phyloP scores from a whole-genome alignment of 257 asterid species.

The Misopates orontium region DNA sequence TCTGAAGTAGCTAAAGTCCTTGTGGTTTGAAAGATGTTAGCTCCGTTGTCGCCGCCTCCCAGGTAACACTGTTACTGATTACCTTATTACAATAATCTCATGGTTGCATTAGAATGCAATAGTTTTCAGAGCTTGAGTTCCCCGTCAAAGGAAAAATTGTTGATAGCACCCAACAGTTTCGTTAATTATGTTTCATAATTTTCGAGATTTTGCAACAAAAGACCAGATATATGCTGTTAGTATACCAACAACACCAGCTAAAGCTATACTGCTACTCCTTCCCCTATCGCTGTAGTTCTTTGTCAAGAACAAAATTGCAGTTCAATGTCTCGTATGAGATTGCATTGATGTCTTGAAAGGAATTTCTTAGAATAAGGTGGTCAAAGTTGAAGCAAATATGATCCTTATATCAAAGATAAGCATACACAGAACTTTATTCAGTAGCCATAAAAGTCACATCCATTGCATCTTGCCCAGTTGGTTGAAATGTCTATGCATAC shows the following conservation, averaged over 20 bases:
- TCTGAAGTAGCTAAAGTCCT: not conserved
- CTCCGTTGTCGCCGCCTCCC: not conserved
- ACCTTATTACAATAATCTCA: not conserved
- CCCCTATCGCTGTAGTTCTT: not conserved
- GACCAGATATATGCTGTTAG: not conserved
- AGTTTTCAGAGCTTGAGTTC: slow-evolving; percentile 14
- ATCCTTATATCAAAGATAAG: not conserved
- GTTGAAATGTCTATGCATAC: slow-evolving; percentile 4
- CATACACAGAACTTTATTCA: slow-evolving; percentile 1
- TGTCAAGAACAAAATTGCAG: not conserved
- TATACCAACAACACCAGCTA: not conserved
- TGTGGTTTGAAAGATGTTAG: not conserved
- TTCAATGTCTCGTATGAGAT: slow-evolving; percentile 7
- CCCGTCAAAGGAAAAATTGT: slow-evolving; percentile 7
- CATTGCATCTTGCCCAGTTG: slow-evolving; percentile 1
- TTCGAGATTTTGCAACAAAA: too few species aligned
- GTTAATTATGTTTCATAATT: too few species aligned
- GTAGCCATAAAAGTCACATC: slow-evolving; percentile 8
- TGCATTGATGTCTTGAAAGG: slow-evolving; percentile 5
- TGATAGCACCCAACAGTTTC: too few species aligned
- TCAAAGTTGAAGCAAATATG: slow-evolving; percentile 10
- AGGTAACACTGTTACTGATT: not conserved
- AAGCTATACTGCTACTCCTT: not conserved
- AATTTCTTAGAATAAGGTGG: not conserved
- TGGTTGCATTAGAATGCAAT: not conserved